phyloP scores from a whole-genome alignment of 192 early-diverging fungal species.

The Coemansia sp. region DNA sequence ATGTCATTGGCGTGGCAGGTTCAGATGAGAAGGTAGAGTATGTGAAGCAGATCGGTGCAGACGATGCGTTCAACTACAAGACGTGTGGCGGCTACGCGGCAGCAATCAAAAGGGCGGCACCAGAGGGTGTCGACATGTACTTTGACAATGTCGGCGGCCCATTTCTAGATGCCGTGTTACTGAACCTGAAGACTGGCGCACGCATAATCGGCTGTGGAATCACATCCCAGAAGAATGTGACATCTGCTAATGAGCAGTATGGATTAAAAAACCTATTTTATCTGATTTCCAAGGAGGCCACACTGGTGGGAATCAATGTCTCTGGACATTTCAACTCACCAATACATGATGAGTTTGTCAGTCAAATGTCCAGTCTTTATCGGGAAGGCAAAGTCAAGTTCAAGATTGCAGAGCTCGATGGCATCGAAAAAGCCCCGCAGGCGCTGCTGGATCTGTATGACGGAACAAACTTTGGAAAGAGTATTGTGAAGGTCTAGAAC shows the following conservation, averaged over 20 bases:
- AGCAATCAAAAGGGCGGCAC: slow-evolving; percentile 61
- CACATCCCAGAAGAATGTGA: slow-evolving; percentile 67
- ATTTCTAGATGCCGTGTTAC: slow-evolving; percentile 68
- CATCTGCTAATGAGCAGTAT: slow-evolving; percentile 44
- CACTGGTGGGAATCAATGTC: slow-evolving; percentile 69
- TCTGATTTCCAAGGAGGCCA: slow-evolving; percentile 59
- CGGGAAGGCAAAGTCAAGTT: slow-evolving; percentile 62
- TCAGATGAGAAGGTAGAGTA: slow-evolving; percentile 78
- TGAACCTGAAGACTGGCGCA: slow-evolving; percentile 61
- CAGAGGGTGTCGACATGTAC: slow-evolving; percentile 84
- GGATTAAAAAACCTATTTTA: slow-evolving; percentile 60
- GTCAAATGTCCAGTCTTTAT: slow-evolving; percentile 58
- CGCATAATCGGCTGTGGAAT: slow-evolving; percentile 74
- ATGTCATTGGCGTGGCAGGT: slow-evolving; percentile 80
- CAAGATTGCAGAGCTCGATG: slow-evolving; percentile 59
- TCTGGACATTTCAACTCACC: slow-evolving; percentile 50
- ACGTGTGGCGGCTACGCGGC: slow-evolving; percentile 54
- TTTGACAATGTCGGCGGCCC: slow-evolving; percentile 81
- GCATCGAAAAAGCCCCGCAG: slow-evolving; percentile 64
- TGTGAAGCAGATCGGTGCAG: slow-evolving; percentile 67
- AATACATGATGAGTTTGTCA: slow-evolving; percentile 56
- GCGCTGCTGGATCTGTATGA: slow-evolving; percentile 62
- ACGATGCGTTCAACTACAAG: slow-evolving; percentile 93
- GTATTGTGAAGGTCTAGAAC: slow-evolving; percentile 50
- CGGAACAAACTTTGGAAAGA: slow-evolving; percentile 72